Conservation (phyloP, 2,329 filamentous ascomycete species). For the Phyllosticta paracitricarpa region DNA sequence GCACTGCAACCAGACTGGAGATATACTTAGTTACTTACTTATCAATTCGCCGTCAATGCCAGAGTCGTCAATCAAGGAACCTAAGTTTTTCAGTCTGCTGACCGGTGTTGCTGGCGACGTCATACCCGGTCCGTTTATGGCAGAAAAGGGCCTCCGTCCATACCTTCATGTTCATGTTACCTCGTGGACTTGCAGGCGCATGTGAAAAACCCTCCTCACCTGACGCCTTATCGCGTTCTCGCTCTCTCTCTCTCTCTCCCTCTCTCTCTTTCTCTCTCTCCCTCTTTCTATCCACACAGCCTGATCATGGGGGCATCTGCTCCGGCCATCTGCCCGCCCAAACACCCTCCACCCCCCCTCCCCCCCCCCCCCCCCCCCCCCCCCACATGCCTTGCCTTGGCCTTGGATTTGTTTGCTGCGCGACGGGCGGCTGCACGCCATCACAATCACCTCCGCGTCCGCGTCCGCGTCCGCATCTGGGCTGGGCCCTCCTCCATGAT, state of each 20-base stretch:
- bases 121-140: not conserved
- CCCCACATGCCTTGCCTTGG: not conserved
- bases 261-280: too few relatives aligned
- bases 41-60: constrained; percentile 2
- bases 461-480: not conserved
- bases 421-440: constrained; percentile 10
- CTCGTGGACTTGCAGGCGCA: constrained; percentile 7
- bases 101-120: constrained; percentile 3
- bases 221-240: constrained; percentile 3
- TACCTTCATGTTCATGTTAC: not conserved
- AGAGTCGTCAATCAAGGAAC: too few relatives aligned
- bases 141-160: not conserved
- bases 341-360: constrained; percentile 3
- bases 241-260: too few relatives aligned
- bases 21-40: too few relatives aligned
- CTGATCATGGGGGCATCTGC: constrained; percentile 1
- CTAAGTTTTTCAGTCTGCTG: not conserved
- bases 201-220: constrained; percentile 10
- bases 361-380: constrained; percentile 1
- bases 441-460: not conserved
- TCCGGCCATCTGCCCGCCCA: constrained; percentile 5
- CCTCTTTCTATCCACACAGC: not conserved
- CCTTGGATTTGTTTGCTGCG: constrained; percentile 3
- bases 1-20: not conserved
- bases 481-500: not conserved